phyloP scores from a whole-genome alignment of 2,329 filamentous ascomycete species.

The Cladophialophora carrionii region DNA sequence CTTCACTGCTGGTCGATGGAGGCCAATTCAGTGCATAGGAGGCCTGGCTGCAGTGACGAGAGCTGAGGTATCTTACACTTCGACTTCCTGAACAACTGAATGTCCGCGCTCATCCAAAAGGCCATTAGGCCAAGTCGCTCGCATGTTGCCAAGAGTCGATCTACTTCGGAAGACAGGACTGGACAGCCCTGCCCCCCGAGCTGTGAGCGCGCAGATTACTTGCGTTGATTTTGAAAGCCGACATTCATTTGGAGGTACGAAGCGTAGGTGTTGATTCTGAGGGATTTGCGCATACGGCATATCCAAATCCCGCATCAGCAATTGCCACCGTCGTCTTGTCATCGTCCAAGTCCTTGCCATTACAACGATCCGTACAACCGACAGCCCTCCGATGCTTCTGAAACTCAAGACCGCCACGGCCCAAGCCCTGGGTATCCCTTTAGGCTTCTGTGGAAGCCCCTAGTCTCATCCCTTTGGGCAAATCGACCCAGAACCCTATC shows the following conservation, averaged over 20 bases:
- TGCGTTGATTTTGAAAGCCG: background rate
- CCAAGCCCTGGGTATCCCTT: background rate
- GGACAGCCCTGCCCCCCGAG: background rate
- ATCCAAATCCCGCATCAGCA: background rate
- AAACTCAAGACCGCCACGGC: too few relatives aligned
- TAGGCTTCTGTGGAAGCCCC: background rate
- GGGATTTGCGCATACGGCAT: background rate
- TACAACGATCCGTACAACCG: background rate
- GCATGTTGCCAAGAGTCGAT: background rate
- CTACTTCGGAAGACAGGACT: constrained; percentile 2
- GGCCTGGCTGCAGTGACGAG: background rate
- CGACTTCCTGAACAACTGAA: background rate
- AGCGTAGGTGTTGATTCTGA: background rate
- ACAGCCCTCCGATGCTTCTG: background rate
- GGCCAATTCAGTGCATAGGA: background rate
- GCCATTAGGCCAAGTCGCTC: background rate
- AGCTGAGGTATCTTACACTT: background rate
- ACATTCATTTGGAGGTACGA: background rate
- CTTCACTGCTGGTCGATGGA: background rate
- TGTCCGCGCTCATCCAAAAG: background rate
- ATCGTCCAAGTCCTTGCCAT: background rate
- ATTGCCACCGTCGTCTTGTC: background rate
- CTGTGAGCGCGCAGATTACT: background rate
- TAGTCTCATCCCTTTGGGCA: background rate
- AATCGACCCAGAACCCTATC: background rate